A percentile compares a stretch with the other conserved stretches of the same genome.
phyloP scores from a whole-genome alignment of 2,329 filamentous ascomycete species.

The Hymenoscyphus albidus region DNA sequence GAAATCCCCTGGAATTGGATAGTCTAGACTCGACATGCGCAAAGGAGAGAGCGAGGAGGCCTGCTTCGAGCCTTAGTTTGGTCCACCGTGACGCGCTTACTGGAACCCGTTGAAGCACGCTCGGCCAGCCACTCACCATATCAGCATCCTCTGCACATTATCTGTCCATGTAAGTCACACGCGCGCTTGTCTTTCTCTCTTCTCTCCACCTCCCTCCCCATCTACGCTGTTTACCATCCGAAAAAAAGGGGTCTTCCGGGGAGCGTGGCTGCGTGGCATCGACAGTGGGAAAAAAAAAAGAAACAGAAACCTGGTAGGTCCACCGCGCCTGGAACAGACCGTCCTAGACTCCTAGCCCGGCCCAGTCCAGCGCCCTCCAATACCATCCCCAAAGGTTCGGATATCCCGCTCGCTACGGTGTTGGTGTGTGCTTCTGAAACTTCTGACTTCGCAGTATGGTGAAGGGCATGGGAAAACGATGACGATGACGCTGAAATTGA shows the following conservation, averaged over 20 bases:
- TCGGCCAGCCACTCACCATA: neutral
- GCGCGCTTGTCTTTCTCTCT: neutral
- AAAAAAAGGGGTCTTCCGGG: neutral
- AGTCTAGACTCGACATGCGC: neutral
- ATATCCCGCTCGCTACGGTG: neutral
- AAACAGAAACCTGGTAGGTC: neutral
- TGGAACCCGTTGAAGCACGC: neutral
- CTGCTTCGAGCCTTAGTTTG: neutral
- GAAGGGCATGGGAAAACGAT: neutral
- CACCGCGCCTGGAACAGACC: neutral
- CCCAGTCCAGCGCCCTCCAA: no score
- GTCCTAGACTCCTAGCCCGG: neutral
- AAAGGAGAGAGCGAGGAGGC: neutral
- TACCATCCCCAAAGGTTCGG: neutral
- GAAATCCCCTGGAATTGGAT: neutral
- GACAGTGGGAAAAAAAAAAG: neutral
- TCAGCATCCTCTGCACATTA: neutral
- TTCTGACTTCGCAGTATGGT: no score
- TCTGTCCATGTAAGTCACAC: neutral
- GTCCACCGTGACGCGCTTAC: neutral
- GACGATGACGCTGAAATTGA: neutral
- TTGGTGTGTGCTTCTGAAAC: neutral
- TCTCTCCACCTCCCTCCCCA: no score
- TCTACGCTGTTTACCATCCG: neutral
- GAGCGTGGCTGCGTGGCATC: neutral